Evolutionary conservation across 176 grass and related monocot genomes (phyloP).

Genomic region (Chrysopogon serrulatus): DNA sequence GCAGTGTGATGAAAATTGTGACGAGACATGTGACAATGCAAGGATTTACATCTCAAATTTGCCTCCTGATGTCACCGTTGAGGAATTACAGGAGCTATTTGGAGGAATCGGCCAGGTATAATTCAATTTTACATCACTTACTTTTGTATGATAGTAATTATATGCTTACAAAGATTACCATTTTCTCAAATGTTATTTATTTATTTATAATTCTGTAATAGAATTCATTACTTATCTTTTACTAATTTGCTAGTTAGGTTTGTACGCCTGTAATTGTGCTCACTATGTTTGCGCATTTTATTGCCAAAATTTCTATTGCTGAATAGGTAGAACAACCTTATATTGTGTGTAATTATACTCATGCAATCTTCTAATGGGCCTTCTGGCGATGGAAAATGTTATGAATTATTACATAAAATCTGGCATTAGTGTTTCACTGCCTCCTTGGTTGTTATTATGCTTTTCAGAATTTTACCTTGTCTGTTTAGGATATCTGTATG

Average conservation of each 20-base stretch:
- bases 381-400: neutral
- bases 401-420: neutral
- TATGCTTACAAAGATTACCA: neutral
- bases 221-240: neutral
- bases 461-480: neutral
- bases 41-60: conserved; percentile 99
- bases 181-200: neutral
- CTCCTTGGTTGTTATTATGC: neutral
- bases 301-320: neutral
- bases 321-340: neutral
- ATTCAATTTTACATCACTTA: neutral
- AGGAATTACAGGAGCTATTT: conserved; percentile 94
- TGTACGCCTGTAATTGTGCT: neutral
- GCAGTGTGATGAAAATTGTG: conserved; percentile 93
- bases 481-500: neutral
- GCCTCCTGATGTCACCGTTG: conserved; percentile 85
- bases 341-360: neutral
- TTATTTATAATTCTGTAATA: neutral
- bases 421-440: neutral
- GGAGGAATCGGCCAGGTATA: conserved; percentile 92
- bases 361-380: neutral
- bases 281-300: neutral
- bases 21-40: conserved; percentile 82
- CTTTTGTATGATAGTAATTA: neutral
- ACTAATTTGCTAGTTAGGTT: neutral